Evolutionary conservation across 139 green algal species (phyloP).

Genomic region (Tetradesmus lagerheimii): DNA sequence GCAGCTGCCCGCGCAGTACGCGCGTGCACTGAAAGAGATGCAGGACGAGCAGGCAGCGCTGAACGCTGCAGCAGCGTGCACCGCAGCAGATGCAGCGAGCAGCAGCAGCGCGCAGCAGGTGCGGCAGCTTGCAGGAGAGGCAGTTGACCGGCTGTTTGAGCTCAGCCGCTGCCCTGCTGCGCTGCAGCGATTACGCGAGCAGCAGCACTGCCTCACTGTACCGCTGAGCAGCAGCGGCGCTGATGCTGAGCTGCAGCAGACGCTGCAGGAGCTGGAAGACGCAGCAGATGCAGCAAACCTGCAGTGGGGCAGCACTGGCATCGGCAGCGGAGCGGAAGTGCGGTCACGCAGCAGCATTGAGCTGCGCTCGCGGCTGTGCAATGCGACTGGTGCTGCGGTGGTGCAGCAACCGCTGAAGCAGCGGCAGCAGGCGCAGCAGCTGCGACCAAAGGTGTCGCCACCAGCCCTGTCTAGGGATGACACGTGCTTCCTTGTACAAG

Average conservation of each 20-base stretch:
- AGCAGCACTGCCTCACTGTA: conserved; percentile 1
- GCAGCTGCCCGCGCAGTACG: conserved; percentile 70
- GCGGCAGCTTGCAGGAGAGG: background rate
- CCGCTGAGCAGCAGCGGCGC: background rate
- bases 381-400: background rate
- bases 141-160: conserved; percentile 20
- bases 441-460: background rate
- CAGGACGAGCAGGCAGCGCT: conserved; percentile 7
- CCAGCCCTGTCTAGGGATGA: background rate
- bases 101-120: background rate
- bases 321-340: background rate
- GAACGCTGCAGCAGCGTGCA: background rate
- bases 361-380: background rate
- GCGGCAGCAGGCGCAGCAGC: conserved; percentile 20
- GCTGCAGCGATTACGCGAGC: background rate
- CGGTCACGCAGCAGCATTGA: background rate
- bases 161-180: background rate
- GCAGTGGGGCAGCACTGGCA: background rate
- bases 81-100: background rate
- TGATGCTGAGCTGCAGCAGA: background rate
- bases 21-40: conserved; percentile 40
- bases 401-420: conserved; percentile 24
- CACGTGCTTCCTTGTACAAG: conserved; percentile 10
- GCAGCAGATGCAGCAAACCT: background rate
- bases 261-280: background rate